These are phyloP conservation scores for Puya raimondii DNA, from an alignment of 176 grass and related monocot genomes.

Conservation along the genomic window DNA sequence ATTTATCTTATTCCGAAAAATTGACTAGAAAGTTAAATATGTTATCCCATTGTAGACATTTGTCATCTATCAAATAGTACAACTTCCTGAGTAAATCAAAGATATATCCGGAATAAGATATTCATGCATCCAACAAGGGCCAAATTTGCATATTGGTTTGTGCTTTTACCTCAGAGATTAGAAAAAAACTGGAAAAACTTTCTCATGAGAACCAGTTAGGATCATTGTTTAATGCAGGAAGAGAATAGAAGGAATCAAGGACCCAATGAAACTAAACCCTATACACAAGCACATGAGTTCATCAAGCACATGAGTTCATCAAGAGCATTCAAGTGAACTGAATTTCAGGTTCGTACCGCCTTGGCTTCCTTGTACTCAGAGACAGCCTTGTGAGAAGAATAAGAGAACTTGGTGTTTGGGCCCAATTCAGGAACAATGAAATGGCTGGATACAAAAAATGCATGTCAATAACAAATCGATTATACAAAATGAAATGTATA, in stretches of 20 bases:
- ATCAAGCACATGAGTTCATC: not conserved
- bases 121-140: too few relatives aligned
- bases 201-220: too few relatives aligned
- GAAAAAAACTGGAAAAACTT: too few relatives aligned
- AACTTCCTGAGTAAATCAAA: too few relatives aligned
- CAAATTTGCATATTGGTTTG: too few relatives aligned
- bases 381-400: slow-evolving; percentile 78
- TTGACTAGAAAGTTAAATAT: too few relatives aligned
- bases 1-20: too few relatives aligned
- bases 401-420: slow-evolving; percentile 70
- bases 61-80: too few relatives aligned
- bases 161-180: too few relatives aligned
- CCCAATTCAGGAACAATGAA: slow-evolving; percentile 89
- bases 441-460: slow-evolving; percentile 39
- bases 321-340: not conserved
- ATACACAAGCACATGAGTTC: not conserved
- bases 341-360: slow-evolving; percentile 38
- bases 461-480: slow-evolving; percentile 1
- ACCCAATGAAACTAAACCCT: not conserved
- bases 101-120: too few relatives aligned
- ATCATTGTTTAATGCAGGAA: not conserved
- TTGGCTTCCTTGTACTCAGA: slow-evolving; percentile 87
- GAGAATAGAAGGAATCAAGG: not conserved
- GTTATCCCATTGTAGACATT: too few relatives aligned
- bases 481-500: not conserved